Evolutionary conservation across 1,284 basidiomycete species (phyloP), one percentile per base, ranked within the genome.

Genomic region (Irpex sp.): DNA sequence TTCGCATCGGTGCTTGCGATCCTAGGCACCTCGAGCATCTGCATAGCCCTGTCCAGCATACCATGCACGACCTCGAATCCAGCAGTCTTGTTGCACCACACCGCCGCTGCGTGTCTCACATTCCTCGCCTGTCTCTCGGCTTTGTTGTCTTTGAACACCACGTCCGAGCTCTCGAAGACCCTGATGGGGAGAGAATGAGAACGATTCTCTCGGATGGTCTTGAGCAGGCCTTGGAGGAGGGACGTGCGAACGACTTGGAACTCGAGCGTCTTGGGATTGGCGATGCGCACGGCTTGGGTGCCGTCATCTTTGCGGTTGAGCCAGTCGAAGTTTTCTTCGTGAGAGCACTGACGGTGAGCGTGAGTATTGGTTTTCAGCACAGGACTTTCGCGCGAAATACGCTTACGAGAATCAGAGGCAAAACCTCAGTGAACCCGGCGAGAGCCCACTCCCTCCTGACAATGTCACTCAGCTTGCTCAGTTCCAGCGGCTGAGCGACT

Each of bases 161-260:
- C 86, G 75, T 99, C 97, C 13, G 93, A 92, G 1, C 93, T 87
- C 78, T 99, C 97, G 73, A 99, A 99, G 62, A 98, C 86, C 68
- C 89, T 92, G 75, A 99, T 86, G 0, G 97, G 97, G 21, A 99
- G 83, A 0, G 97, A 78, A 68, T 98, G 94, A 66, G 94, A 93
- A 61, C 93, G 88, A 81, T 99, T 99, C 80, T 99, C 97, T 64
- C 97, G 89, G 51, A 98, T 83, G 36, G 96, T 97, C 81, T 99
- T 99, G 71, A 99, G 87, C 40, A 99, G 85, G 59, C 97, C 97
- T 11, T 97, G 96, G 6, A 99, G 79, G 58, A 99, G 86, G 15
- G 96, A 94, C 0, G 97, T 98, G 65, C 97, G 90, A 59, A 98
- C 96, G 65, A 99, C 93, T 78, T 99, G 97, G 80, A 97, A 99